Evolutionary conservation across 1,284 basidiomycete genomes (phyloP), one percentile per base, ranked within the genome.

Genomic region (Leccinum holopus): DNA sequence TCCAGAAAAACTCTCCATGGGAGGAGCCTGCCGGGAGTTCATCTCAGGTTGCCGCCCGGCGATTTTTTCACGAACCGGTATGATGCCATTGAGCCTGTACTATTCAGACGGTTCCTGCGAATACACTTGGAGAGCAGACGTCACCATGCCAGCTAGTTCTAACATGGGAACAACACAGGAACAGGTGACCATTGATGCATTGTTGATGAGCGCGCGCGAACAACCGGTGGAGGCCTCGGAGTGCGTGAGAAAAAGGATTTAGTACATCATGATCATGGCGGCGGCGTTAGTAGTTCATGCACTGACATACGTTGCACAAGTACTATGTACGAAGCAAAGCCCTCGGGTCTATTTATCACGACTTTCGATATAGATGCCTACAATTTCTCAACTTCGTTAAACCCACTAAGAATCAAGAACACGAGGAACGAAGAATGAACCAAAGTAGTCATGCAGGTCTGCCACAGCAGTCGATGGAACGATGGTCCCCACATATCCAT

Each of bases 401-500:
- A 47, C 25, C 47, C 54, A 28, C 51, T 52, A 52, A 28, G 14
- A 52, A 52, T 52, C 14, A 14, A 52, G 14, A 16, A 25, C 21
- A 28, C 10, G 25, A 28, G 51, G 14, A 21, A 55, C 16, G 18
- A 55, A 14, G 32, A 55, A 55, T 21, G 54, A 55, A 55, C 54
- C 54, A 35, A 56, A 28, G 25, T 56, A 39, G 5, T 14, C n/a
- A 4, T 56, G 32, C 14, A 56, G 14, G 3, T 56, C 55, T 25
- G 18, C 55, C 14, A 56, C 7, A 11, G 55, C 55, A 21, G 21
- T 39, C 9, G 35, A 39, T 12, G 55, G 35, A 16, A 39, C 21
- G 35, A 56, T 39, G 1, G 55, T 56, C 12, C 55, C 55, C 55
- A 56, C 55, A 28, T 56, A 56, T 28, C 55, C 55, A 7, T 56